These are phyloP conservation scores for Pyronema omphalodes DNA, from an alignment of 495 filamentous ascomycete genomes.

Conservation along the genomic window DNA sequence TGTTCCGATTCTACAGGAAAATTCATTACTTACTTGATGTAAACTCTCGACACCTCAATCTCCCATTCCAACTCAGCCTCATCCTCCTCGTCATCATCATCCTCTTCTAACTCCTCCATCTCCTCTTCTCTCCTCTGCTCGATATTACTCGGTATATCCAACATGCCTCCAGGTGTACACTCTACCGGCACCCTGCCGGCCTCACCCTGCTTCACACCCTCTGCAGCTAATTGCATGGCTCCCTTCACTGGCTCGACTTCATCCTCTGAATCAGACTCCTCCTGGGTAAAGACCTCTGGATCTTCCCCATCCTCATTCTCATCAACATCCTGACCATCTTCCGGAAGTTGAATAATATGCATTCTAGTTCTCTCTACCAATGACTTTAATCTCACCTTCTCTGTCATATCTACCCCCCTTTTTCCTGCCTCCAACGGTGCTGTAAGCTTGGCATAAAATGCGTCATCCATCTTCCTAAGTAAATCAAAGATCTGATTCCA, in stretches of 20 bases:
- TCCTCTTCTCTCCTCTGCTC: not conserved
- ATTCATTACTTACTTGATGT: constrained; percentile 3
- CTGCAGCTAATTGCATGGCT: not conserved
- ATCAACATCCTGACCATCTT: not conserved
- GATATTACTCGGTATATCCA: not conserved
- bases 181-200: not conserved
- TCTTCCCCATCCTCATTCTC: not conserved
- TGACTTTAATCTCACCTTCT: constrained; percentile 21
- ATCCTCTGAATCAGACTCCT: not conserved
- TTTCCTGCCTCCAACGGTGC: not conserved
- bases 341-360: constrained; percentile 14
- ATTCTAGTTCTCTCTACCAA: constrained; percentile 21
- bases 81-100: constrained; percentile 2
- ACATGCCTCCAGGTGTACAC: not conserved
- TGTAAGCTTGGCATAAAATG: constrained; percentile 20
- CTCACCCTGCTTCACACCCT: not conserved
- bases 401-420: constrained; percentile 14
- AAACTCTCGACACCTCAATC: constrained; percentile 20
- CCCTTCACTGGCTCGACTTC: not conserved
- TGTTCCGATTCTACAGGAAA: no score
- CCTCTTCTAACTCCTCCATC: constrained; percentile 3
- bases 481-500: constrained; percentile 10
- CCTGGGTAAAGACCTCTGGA: not conserved
- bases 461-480: constrained; percentile 17
- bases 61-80: constrained; percentile 10